Evolutionary conservation across 1,284 basidiomycete genomes (phyloP), one percentile per base, ranked within the genome.

Genomic region (Apiotrichum veenhuisii): DNA sequence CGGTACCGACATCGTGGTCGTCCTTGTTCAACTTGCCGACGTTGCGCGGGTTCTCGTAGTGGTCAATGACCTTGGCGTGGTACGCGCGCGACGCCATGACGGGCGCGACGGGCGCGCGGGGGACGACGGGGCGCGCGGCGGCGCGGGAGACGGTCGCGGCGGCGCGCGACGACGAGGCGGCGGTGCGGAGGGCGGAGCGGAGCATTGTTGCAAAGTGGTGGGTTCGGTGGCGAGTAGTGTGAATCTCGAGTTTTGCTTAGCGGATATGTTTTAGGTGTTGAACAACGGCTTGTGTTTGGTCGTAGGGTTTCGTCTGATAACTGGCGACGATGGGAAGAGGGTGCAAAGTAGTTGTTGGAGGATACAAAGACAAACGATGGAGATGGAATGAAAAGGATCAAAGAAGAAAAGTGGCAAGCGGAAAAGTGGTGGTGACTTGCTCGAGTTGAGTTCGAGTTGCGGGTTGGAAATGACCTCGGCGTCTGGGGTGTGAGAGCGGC

Each of bases 11-110:
- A 34, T 64, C 61, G 36, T 56, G 48, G 58, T 69, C 68, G 44
- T 62, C 50, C 52, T 65, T 65, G 61, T 68, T 63, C 54, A 66
- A 54, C 47, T 53, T 57, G 44, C 63, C 95, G 51, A 98, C 93
- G 79, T 97, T 97, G 81, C 88, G 85, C 64, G 93, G 93, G 78
- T 84, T 86, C 82, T 95, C 91, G 77, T 96, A 97, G 79, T 96
- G 93, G 53, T 91, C 90, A 66, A 95, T 93, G 60, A 95, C 91
- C 73, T 93, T 94, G 75, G 91, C 89, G 73, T 95, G 91, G 76
- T 95, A 95, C 67, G 91, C 84, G 63, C 64, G 46, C 43, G 63
- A 57, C 43, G 40, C 37, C 22, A 40, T 33, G 41, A 33, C 50
- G 38, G 38, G 41, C n/a, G 25, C 43, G 30, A 22, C 30, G 14